Conservation (phyloP, 495 filamentous ascomycete species). For the Geopyxis carbonaria region DNA sequence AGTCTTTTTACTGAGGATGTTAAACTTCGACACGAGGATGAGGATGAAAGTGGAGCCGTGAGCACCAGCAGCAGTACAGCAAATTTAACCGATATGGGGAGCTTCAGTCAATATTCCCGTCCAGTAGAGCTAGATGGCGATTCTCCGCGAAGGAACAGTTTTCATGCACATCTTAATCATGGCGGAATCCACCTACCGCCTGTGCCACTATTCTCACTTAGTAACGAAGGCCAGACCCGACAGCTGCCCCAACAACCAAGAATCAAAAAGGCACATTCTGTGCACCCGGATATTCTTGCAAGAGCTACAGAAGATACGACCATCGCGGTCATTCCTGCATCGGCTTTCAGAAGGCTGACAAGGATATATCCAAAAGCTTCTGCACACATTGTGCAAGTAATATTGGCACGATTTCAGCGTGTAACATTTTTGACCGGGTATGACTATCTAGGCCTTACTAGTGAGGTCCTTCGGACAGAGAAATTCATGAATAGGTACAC, state of each 20-base stretch:
- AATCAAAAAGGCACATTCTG: constrained; percentile 48
- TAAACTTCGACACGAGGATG: constrained; percentile 49
- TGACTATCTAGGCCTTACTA: constrained; percentile 78
- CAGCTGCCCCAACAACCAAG: constrained; percentile 27
- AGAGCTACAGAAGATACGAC: constrained; percentile 95
- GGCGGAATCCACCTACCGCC: constrained; percentile 27
- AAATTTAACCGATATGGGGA: constrained; percentile 14
- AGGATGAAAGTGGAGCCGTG: constrained; percentile 36
- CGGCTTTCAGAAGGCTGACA: constrained; percentile 86
- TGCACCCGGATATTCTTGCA: constrained; percentile 90
- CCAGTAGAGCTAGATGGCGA: constrained; percentile 7
- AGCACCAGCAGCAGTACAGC: constrained; percentile 29
- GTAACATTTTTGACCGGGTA: constrained; percentile 90
- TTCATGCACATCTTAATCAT: constrained; percentile 1
- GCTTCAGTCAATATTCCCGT: constrained; percentile 10
- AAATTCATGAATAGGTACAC: constrained; percentile 84
- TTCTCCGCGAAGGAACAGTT: constrained; percentile 13
- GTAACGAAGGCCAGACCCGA: constrained; percentile 30
- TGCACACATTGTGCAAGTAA: constrained; percentile 93
- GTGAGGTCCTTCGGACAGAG: constrained; percentile 80
- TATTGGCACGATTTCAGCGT: constrained; percentile 79
- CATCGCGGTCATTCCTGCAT: constrained; percentile 93
- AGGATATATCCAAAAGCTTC: constrained; percentile 89
- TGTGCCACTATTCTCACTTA: constrained; percentile 61
- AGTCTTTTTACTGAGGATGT: constrained; percentile 93